Evolutionary conservation across 768 basidiomycete genomes (phyloP), one percentile per base, ranked within the genome.

Genomic region (Pleurotus cornucopiae): DNA sequence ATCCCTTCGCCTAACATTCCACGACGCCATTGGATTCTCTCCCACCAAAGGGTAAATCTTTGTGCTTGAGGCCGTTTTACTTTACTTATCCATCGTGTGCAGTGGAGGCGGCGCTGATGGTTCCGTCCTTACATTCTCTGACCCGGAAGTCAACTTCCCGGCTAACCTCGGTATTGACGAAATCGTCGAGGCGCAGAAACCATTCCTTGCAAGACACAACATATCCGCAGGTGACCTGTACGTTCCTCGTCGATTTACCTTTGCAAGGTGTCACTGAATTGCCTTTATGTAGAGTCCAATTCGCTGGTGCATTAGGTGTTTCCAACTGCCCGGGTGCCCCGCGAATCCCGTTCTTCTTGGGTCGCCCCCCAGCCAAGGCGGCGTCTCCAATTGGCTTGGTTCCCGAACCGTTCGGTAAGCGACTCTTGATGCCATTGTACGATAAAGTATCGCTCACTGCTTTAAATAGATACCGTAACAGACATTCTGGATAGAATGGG

Each of bases 21-120:
- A 78, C 60, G 76, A 76, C 55, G 73, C 76, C 18, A 76, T 77
- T 56, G 76, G 72, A 11, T 73, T 75, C 58, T 77, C 75, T 9
- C 62, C 60, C 1, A 66, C 64, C 38, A 46, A 61, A n/a, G 69
- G 71, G 71, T 72, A 54, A 43, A 65, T 63, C 7, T 12, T 26
- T n/a, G 18, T 6, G 37, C 13, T n/a, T n/a, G 18, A 12, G n/a
- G 4, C 11, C 12, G 25, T 6, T 45, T 25, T 47, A n/a, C 38
- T 46, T 2, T 51, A 37, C 43, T 26, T 16, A 21, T 45, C 26
- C 56, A 51, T 37, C 38, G 13, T 16, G 34, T 40, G 23, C 45
- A 75, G 73, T 56, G 72, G 74, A 49, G 74, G 75, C 61, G 75
- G 75, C 16, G 73, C 75, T 47, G 80, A 82, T 57, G 81, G 79